These are phyloP conservation scores for Dactylella cylindrospora DNA, from an alignment of 2,329 filamentous ascomycete species.

Conservation along the genomic window DNA sequence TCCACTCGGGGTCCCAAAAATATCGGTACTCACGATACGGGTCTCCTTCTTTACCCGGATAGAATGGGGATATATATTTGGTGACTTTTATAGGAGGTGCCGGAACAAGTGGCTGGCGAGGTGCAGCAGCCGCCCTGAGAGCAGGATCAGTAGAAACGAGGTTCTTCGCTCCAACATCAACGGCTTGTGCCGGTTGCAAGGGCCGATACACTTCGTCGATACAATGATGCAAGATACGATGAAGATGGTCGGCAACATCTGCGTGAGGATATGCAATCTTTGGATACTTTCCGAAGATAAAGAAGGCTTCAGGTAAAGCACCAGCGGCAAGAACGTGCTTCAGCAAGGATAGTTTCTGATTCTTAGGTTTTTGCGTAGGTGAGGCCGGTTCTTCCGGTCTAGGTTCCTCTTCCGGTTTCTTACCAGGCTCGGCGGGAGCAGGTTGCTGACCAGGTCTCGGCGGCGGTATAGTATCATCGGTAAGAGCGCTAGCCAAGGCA, in stretches of 20 bases:
- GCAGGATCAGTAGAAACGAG: conserved; percentile 43
- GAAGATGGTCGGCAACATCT: conserved; percentile 76
- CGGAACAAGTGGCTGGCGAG: conserved; percentile 66
- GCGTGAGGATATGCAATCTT: conserved; percentile 87
- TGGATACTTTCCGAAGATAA: conserved; percentile 85
- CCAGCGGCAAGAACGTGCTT: conserved; percentile 86
- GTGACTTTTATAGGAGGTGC: conserved; percentile 57
- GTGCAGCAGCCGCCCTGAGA: conserved; percentile 60
- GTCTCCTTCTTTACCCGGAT: conserved; percentile 26
- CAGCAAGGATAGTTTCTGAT: conserved; percentile 84
- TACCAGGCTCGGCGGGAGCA: conserved; percentile 59
- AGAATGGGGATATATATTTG: conserved; percentile 38
- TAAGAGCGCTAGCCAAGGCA: conserved; percentile 79
- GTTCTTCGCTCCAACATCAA: conserved; percentile 54
- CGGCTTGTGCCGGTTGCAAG: conserved; percentile 62
- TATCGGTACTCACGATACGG: conserved; percentile 69
- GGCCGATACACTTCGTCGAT: conserved; percentile 71
- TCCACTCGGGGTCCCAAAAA: conserved; percentile 92
- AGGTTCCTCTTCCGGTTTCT: conserved; percentile 56
- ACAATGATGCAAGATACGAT: conserved; percentile 81
- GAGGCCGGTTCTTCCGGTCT: conserved; percentile 54
- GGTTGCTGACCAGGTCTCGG: conserved; percentile 58
- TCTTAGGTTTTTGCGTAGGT: conserved; percentile 57
- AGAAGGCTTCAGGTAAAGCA: conserved; percentile 87
- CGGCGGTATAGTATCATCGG: conserved; percentile 71